phyloP scores from a whole-genome alignment of 1,284 basidiomycete species.

The Moesziomyces parantarcticus region DNA sequence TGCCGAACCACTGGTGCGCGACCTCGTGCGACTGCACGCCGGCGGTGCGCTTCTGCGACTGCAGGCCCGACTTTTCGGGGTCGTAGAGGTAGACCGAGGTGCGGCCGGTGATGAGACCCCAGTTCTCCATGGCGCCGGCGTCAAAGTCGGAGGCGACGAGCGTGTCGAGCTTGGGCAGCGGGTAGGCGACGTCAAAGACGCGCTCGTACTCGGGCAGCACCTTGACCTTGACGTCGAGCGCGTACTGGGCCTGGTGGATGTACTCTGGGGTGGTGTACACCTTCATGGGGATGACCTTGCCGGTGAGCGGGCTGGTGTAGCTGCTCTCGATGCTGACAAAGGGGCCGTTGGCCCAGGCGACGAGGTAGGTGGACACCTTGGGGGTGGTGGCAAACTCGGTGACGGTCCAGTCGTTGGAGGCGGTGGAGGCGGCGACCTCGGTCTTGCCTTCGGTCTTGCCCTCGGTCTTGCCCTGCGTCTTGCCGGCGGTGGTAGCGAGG shows the following conservation, averaged over 20 bases:
- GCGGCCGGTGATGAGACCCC: conserved; percentile 85
- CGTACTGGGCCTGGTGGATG: conserved; percentile 80
- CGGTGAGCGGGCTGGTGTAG: conserved; percentile 83
- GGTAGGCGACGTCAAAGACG: conserved; percentile 86
- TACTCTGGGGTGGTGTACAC: conserved; percentile 86
- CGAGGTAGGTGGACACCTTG: conserved; percentile 87
- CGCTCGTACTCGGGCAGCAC: conserved; percentile 93
- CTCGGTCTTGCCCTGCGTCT: conserved; percentile 69
- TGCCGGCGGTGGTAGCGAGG: conserved; percentile 72
- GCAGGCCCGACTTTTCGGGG: conserved; percentile 78
- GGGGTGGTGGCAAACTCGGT: conserved; percentile 67
- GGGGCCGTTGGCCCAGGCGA: conserved; percentile 88
- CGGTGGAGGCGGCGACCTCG: conserved; percentile 40
- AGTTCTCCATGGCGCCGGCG: conserved; percentile 92
- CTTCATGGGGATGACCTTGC: conserved; percentile 82
- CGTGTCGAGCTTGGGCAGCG: conserved; percentile 79
- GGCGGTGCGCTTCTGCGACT: conserved; percentile 83
- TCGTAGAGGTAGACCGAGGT: conserved; percentile 86
- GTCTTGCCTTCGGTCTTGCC: conserved; percentile 53
- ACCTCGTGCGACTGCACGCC: conserved; percentile 82
- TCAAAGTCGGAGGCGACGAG: conserved; percentile 78
- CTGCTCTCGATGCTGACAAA: conserved; percentile 80
- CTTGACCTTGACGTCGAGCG: conserved; percentile 86
- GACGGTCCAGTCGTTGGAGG: conserved; percentile 65
- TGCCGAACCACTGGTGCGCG: conserved; percentile 76